phyloP scores from a whole-genome alignment of 345 rosid genomes.

The Euphorbia pulcherrima region DNA sequence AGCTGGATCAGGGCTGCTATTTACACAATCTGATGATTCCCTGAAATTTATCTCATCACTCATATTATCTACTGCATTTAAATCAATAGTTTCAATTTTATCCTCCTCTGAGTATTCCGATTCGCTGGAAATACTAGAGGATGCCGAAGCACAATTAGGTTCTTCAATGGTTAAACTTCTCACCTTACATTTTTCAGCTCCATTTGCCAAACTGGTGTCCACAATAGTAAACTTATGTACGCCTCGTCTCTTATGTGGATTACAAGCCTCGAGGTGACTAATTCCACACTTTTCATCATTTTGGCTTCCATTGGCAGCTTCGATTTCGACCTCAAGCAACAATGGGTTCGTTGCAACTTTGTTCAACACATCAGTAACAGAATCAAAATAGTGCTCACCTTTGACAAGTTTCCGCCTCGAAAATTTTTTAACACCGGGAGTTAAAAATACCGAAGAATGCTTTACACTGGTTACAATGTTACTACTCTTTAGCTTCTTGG shows the following conservation, averaged over 20 bases:
- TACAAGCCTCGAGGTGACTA: conserved; percentile 48
- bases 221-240: conserved; percentile 46
- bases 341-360: conserved; percentile 47
- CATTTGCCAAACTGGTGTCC: conserved; percentile 44
- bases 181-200: conserved; percentile 28
- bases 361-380: conserved; percentile 49
- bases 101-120: conserved; percentile 39
- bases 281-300: conserved; percentile 26
- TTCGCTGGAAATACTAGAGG: conserved; percentile 37
- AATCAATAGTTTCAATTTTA: conserved; percentile 35
- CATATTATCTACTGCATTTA: conserved; percentile 20
- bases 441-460: conserved; percentile 63
- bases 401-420: conserved; percentile 70
- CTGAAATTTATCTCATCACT: conserved; percentile 26
- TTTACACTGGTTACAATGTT: conserved; percentile 31
- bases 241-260: conserved; percentile 16
- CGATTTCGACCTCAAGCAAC: conserved; percentile 50
- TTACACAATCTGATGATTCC: conserved; percentile 34
- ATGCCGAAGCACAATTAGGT: conserved; percentile 17
- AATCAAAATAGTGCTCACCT: conserved; percentile 72
- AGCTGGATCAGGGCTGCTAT: conserved; percentile 19
- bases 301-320: conserved; percentile 9
- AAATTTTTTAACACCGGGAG: conserved; percentile 66
- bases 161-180: conserved; percentile 49
- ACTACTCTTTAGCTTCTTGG: conserved; percentile 62